A percentile compares a stretch with the other conserved stretches of the same genome.
phyloP scores from a whole-genome alignment of 2,329 filamentous ascomycete genomes.

The Cadophora malorum region DNA sequence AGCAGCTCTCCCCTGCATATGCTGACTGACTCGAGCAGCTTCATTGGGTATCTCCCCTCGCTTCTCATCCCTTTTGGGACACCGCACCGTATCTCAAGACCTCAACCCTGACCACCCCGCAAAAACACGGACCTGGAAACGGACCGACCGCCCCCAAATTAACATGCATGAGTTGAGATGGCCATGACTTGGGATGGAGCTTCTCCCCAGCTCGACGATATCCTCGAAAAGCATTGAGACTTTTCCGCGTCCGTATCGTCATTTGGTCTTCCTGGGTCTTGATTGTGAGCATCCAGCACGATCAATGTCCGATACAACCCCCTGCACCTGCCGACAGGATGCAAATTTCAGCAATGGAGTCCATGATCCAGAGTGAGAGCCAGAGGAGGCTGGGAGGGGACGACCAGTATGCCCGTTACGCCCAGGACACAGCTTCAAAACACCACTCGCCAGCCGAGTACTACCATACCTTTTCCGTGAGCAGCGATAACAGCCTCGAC shows the following conservation, averaged over 20 bases:
- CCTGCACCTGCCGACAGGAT: constrained; percentile 6
- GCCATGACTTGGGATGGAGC: constrained; percentile 9
- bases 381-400: constrained; percentile 3
- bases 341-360: constrained; percentile 2
- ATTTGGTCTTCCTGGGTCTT: not conserved
- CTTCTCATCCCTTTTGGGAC: constrained; percentile 18
- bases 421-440: not conserved
- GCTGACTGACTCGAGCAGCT: constrained; percentile 8
- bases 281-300: not conserved
- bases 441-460: not conserved
- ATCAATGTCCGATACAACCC: not conserved
- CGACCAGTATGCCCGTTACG: not conserved
- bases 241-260: not conserved
- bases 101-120: constrained; percentile 14
- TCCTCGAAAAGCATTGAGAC: not conserved
- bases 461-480: constrained; percentile 8
- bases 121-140: constrained; percentile 8
- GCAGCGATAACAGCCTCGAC: not conserved
- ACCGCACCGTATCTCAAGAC: constrained; percentile 12
- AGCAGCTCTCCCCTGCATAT: not conserved
- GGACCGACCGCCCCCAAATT: constrained; percentile 19
- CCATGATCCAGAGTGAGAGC: constrained; percentile 14
- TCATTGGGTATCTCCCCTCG: not conserved
- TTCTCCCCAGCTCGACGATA: not conserved
- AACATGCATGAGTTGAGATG: constrained; percentile 5